Evolutionary conservation across 1,284 basidiomycete genomes (phyloP).

Genomic region (Microbotryum intermedium): DNA sequence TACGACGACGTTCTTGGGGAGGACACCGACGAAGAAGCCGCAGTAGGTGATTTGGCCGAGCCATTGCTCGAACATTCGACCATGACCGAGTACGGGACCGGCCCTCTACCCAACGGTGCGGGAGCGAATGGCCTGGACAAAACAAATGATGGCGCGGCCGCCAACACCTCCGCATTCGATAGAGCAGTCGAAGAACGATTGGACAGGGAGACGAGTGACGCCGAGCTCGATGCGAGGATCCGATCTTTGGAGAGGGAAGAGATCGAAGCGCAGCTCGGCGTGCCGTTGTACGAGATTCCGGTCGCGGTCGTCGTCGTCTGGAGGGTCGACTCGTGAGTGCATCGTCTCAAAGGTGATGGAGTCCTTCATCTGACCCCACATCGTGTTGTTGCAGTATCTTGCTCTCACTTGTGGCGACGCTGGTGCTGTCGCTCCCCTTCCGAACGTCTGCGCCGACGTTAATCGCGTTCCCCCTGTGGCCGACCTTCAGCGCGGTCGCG

Average conservation of each 20-base stretch:
- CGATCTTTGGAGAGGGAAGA: conserved; percentile 17
- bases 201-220: conserved; percentile 2
- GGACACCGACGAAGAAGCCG: neutral
- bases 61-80: neutral
- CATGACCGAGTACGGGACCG: neutral
- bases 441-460: conserved; percentile 8
- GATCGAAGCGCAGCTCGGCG: conserved; percentile 24
- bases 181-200: neutral
- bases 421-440: conserved; percentile 22
- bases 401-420: conserved; percentile 17
- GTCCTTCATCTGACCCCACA: too few relatives aligned
- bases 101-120: neutral
- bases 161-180: neutral
- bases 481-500: conserved; percentile 1
- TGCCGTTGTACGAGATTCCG: conserved; percentile 26
- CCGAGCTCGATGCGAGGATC: conserved; percentile 10
- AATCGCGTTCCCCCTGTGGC: conserved; percentile 11
- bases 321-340: conserved; percentile 22
- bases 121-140: too few relatives aligned
- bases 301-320: conserved; percentile 24
- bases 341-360: neutral
- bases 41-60: neutral
- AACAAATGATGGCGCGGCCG: too few relatives aligned
- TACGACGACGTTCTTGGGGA: conserved; percentile 24
- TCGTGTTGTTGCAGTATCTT: neutral